phyloP scores from a whole-genome alignment of 164 flowering plant genomes.

The Santalum album region DNA sequence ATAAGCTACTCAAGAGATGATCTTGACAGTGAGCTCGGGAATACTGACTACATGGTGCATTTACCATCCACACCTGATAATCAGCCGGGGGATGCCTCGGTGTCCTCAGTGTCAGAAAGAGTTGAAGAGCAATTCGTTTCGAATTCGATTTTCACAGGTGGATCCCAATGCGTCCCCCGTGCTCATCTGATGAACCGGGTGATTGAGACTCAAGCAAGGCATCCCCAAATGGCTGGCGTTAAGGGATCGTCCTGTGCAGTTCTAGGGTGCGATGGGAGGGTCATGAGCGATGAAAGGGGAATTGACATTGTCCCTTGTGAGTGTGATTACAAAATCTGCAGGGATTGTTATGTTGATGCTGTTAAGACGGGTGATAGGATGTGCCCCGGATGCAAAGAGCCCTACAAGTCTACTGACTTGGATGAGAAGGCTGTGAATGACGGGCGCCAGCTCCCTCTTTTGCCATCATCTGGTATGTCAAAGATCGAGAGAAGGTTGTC shows the following conservation, averaged over 20 bases:
- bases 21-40: slow-evolving; percentile 57
- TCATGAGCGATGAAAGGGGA: slow-evolving; percentile 60
- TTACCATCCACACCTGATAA: slow-evolving; percentile 64
- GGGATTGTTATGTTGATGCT: slow-evolving; percentile 61
- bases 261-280: slow-evolving; percentile 58
- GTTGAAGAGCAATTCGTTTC: slow-evolving; percentile 70
- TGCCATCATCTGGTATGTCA: slow-evolving; percentile 35
- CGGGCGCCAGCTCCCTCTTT: slow-evolving; percentile 33
- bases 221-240: slow-evolving; percentile 66
- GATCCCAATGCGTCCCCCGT: slow-evolving; percentile 45
- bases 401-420: slow-evolving; percentile 42
- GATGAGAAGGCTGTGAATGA: slow-evolving; percentile 28
- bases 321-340: slow-evolving; percentile 60
- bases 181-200: slow-evolving; percentile 73
- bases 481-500: slow-evolving; percentile 55
- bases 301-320: slow-evolving; percentile 59
- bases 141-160: slow-evolving; percentile 56
- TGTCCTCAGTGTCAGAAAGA: slow-evolving; percentile 43
- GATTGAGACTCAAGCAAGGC: slow-evolving; percentile 46
- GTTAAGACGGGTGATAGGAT: slow-evolving; percentile 37
- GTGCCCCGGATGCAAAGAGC: slow-evolving; percentile 73
- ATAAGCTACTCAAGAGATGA: slow-evolving; percentile 54
- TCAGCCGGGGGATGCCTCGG: slow-evolving; percentile 26
- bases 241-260: slow-evolving; percentile 58
- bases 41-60: slow-evolving; percentile 48